Evolutionary conservation across 108 stramenopile genomes (phyloP), one percentile per base, ranked within the genome.

Genomic region (Epithemia pelagica): DNA sequence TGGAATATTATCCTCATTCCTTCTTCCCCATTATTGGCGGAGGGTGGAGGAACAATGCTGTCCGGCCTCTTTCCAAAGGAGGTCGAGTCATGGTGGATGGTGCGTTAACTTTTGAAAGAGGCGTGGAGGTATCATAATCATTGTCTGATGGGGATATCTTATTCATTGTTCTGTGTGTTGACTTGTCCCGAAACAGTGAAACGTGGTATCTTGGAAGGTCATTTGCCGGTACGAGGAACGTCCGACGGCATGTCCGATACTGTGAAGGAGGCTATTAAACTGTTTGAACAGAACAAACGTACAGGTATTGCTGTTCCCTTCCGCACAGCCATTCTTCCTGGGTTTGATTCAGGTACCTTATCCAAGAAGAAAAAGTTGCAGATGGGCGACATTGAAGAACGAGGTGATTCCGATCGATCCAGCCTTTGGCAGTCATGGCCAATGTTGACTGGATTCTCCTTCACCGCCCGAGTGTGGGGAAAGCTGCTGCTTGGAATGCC

Each of bases 71-170:
- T 54, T 69, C 73, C 30, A 85, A 85, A 67, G 74, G 81, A 64
- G 84, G 84, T 1, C 76, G 84, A 22, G 81, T 85, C 53, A 85
- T 85, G 84, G 78, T 85, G 10, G 84, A 85, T 75, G 80, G 37
- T 46, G 15, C 37, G 37, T 46, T 15, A 46, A 10, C 37, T 46
- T 5, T 46, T 15, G 15, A n/a, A n/a, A n/a, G n/a, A n/a, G n/a
- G n/a, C n/a, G n/a, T n/a, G n/a, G n/a, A n/a, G n/a, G n/a, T n/a
- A n/a, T n/a, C n/a, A n/a, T n/a, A n/a, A n/a, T n/a, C n/a, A n/a
- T n/a, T n/a, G n/a, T n/a, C n/a, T n/a, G n/a, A n/a, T n/a, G n/a
- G n/a, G n/a, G n/a, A n/a, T n/a, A n/a, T n/a, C n/a, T n/a, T n/a
- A n/a, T n/a, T n/a, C n/a, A n/a, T n/a, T n/a, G n/a, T n/a, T n/a